Evolutionary conservation across 768 basidiomycete genomes (phyloP).

Genomic region (Boletus subparvulus): DNA sequence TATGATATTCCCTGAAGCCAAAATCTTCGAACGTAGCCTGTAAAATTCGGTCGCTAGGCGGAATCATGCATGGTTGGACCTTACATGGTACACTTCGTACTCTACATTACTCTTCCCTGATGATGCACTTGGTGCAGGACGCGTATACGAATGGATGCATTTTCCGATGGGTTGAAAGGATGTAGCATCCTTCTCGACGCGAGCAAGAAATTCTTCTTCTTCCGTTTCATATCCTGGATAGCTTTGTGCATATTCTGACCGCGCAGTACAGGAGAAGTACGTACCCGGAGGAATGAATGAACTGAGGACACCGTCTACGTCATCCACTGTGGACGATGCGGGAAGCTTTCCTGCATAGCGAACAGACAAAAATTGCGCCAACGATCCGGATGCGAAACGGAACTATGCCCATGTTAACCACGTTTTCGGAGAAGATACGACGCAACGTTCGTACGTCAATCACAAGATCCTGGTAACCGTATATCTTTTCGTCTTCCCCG

Average conservation of each 20-base stretch:
- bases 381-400: conserved; percentile 83
- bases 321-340: conserved; percentile 72
- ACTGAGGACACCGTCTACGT: conserved; percentile 75
- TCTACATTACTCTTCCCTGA: conserved; percentile 59
- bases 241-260: neutral
- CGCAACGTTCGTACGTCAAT: conserved; percentile 66
- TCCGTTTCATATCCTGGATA: conserved; percentile 66
- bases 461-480: conserved; percentile 82
- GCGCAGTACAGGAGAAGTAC: neutral
- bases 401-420: conserved; percentile 46
- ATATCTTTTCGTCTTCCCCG: conserved; percentile 95
- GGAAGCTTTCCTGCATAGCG: conserved; percentile 65
- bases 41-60: conserved; percentile 2
- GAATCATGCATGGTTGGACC: conserved; percentile 27
- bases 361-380: conserved; percentile 73
- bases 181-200: conserved; percentile 75
- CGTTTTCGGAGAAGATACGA: neutral
- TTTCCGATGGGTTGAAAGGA: conserved; percentile 77
- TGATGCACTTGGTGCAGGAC: conserved; percentile 44
- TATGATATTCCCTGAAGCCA: conserved; percentile 89
- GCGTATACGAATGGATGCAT: conserved; percentile 73
- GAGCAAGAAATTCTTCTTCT: conserved; percentile 61
- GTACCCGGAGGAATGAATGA: conserved; percentile 76
- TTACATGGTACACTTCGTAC: conserved; percentile 89
- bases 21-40: conserved; percentile 83